These are phyloP conservation scores for Coemansia sp. DNA, from an alignment of 192 early-diverging fungal species.

Conservation along the genomic window DNA sequence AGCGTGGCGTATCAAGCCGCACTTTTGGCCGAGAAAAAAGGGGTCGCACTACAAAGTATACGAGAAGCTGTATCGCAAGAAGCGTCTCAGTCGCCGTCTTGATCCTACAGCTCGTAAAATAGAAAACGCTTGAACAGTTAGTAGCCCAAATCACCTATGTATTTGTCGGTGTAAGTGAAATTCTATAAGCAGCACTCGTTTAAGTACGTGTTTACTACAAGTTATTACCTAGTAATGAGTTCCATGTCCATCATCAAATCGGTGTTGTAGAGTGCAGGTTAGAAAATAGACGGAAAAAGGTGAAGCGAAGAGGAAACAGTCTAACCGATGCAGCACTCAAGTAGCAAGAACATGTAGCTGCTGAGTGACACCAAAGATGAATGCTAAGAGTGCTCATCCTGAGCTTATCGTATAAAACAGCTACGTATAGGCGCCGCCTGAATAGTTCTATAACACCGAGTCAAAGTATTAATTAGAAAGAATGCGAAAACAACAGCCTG, in stretches of 20 bases:
- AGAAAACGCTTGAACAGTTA: neutral
- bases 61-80: neutral
- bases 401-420: neutral
- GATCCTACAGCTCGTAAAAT: slow-evolving; percentile 5
- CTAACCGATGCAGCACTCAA: neutral
- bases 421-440: neutral
- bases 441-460: neutral
- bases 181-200: neutral
- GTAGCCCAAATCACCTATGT: neutral
- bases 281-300: neutral
- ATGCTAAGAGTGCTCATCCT: slow-evolving; percentile 1
- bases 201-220: neutral
- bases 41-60: neutral
- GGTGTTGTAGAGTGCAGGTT: neutral
- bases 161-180: neutral
- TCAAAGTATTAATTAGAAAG: neutral
- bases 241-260: neutral
- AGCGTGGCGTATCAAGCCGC: neutral
- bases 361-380: neutral
- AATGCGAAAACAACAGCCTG: neutral
- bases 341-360: neutral
- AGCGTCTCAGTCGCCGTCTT: neutral
- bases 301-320: neutral
- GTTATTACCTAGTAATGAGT: neutral
- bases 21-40: neutral